Conservation (phyloP, 331 rosid genomes). For the Malus hybrid region DNA sequence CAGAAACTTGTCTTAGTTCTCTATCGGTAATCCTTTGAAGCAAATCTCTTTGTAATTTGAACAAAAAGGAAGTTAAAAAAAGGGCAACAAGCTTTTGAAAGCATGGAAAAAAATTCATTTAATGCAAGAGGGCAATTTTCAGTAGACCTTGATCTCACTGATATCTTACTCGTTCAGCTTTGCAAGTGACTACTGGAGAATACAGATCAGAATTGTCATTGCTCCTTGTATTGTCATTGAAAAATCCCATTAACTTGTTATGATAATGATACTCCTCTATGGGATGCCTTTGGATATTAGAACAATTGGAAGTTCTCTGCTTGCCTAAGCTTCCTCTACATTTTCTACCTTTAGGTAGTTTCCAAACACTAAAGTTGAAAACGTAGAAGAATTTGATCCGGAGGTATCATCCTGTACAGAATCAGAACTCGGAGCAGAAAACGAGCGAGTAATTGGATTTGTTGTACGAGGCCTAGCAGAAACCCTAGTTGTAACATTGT, state of each 20-base stretch:
- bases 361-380: constrained; percentile 30
- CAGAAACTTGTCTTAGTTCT: neutral
- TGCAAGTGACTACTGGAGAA: constrained; percentile 15
- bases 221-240: constrained; percentile 46
- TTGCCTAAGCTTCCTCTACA: constrained; percentile 32
- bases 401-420: constrained; percentile 42
- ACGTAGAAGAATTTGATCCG: constrained; percentile 47
- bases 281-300: constrained; percentile 25
- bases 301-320: constrained; percentile 37
- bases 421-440: constrained; percentile 58
- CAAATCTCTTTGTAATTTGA: neutral
- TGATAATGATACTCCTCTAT: constrained; percentile 35
- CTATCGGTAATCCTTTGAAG: neutral
- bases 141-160: constrained; percentile 16
- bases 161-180: constrained; percentile 36
- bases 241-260: constrained; percentile 22
- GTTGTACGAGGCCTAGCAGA: constrained; percentile 27
- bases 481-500: constrained; percentile 55
- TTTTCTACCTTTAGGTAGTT: constrained; percentile 26
- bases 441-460: constrained; percentile 37
- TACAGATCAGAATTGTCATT: constrained; percentile 35
- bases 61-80: constrained; percentile 7
- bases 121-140: constrained; percentile 1
- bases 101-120: neutral
- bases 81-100: constrained; percentile 66